phyloP scores from a whole-genome alignment of 495 filamentous ascomycete genomes.

The Podospora pseudocomata region DNA sequence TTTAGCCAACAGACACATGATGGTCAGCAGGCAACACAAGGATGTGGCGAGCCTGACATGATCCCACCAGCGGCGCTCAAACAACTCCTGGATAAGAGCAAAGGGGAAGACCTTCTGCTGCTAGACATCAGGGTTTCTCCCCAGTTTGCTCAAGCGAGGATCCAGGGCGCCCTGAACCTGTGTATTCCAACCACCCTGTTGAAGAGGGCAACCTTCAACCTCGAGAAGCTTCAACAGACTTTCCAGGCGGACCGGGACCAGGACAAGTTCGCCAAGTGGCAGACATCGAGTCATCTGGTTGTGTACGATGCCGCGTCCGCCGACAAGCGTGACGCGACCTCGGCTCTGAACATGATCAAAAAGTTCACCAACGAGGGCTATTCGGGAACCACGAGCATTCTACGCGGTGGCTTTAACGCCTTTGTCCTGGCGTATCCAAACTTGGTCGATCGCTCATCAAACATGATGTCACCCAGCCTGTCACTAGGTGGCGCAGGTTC shows the following conservation, averaged over 20 bases:
- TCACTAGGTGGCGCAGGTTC: conserved; percentile 32
- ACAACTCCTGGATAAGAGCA: conserved; percentile 57
- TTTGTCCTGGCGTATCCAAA: conserved; percentile 48
- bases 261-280: conserved; percentile 74
- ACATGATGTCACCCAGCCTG: conserved; percentile 37
- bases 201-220: conserved; percentile 85
- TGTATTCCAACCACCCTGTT: conserved; percentile 94
- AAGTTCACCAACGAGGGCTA: conserved; percentile 89
- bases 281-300: conserved; percentile 66
- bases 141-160: conserved; percentile 70
- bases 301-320: conserved; percentile 80
- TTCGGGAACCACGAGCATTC: conserved; percentile 65
- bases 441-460: conserved; percentile 46
- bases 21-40: conserved; percentile 47
- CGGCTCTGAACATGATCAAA: conserved; percentile 77
- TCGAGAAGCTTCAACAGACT: conserved; percentile 83
- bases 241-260: conserved; percentile 74
- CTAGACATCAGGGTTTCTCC: conserved; percentile 88
- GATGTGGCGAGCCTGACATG: conserved; percentile 48
- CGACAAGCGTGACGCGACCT: conserved; percentile 71
- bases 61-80: conserved; percentile 63
- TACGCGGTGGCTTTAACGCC: conserved; percentile 58
- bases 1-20: neutral
- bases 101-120: conserved; percentile 59
- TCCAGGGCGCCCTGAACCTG: conserved; percentile 77